These are phyloP conservation scores for Sphagnum fallax DNA, from an alignment of 228 moss, liverwort and hornwort genomes.

Conservation along the genomic window DNA sequence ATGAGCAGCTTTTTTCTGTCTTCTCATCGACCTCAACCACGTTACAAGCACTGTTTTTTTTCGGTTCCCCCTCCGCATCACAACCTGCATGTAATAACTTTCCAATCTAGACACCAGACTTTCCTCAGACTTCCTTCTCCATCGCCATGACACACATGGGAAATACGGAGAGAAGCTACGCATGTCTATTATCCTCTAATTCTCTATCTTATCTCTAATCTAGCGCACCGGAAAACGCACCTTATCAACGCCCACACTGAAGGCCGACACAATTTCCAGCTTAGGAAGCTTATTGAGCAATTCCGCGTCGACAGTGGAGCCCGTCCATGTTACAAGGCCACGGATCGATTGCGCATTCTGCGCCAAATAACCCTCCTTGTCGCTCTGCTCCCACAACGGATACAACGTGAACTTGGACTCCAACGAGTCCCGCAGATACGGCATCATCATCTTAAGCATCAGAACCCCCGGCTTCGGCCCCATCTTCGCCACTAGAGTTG, in stretches of 20 bases:
- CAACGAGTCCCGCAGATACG: constrained; percentile 37
- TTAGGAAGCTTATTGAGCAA: constrained; percentile 60
- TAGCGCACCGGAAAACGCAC: constrained; percentile 8
- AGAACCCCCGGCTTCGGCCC: constrained; percentile 33
- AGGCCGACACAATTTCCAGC: constrained; percentile 53
- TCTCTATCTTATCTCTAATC: not conserved
- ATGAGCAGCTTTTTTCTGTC: too few relatives aligned
- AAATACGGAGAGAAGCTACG: too few relatives aligned
- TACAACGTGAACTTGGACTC: constrained; percentile 52
- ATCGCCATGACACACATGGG: too few relatives aligned
- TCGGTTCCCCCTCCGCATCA: too few relatives aligned
- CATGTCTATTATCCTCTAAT: too few relatives aligned
- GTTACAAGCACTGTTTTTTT: too few relatives aligned
- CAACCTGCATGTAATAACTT: too few relatives aligned
- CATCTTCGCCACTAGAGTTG: too few relatives aligned
- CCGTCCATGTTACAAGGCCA: constrained; percentile 28
- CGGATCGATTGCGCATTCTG: constrained; percentile 47
- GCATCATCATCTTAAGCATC: constrained; percentile 46
- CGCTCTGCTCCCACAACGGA: constrained; percentile 48
- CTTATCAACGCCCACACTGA: constrained; percentile 75
- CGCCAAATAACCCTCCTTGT: constrained; percentile 45
- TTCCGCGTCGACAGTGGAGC: constrained; percentile 20
- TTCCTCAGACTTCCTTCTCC: too few relatives aligned
- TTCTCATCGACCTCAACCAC: too few relatives aligned
- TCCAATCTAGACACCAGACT: too few relatives aligned